A percentile compares a stretch with the other conserved stretches of the same genome.
These are phyloP conservation scores for Ilex aquifolium DNA, from an alignment of 257 asterid species.

Conservation along the genomic window DNA sequence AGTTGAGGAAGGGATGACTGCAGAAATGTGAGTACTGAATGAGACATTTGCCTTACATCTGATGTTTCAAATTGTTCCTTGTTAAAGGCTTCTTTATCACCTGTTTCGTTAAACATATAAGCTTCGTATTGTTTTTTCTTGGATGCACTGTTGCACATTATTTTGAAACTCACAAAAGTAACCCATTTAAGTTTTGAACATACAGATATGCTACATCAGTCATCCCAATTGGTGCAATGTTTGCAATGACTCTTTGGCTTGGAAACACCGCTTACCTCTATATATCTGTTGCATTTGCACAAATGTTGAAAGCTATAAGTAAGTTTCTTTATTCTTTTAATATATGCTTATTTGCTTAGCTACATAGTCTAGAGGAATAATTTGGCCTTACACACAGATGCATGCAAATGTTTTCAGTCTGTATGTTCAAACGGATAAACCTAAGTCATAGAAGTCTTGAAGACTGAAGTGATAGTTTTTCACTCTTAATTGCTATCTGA, in stretches of 20 bases:
- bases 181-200: conserved; percentile 10
- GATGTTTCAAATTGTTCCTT: conserved; percentile 11
- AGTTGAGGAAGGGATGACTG: conserved; percentile 93
- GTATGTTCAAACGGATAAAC: background rate
- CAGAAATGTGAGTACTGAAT: conserved; percentile 67
- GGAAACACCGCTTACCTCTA: conserved; percentile 99
- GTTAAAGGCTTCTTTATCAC: background rate
- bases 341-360: background rate
- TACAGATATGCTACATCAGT: conserved; percentile 79
- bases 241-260: conserved; percentile 99
- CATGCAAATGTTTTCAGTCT: background rate
- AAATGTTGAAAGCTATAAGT: conserved; percentile 98
- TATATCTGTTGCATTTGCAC: conserved; percentile 96
- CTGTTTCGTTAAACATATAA: too few relatives aligned
- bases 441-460: background rate
- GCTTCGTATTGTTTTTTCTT: too few relatives aligned
- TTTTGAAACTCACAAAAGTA: background rate
- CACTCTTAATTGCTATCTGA: background rate
- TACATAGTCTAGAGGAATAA: background rate
- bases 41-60: background rate
- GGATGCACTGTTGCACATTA: background rate
- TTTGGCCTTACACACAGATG: background rate
- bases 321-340: conserved; percentile 28
- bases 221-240: conserved; percentile 95
- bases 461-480: background rate